phyloP scores from a whole-genome alignment of 2,329 filamentous ascomycete genomes.

The Hypoxylon sp. region DNA sequence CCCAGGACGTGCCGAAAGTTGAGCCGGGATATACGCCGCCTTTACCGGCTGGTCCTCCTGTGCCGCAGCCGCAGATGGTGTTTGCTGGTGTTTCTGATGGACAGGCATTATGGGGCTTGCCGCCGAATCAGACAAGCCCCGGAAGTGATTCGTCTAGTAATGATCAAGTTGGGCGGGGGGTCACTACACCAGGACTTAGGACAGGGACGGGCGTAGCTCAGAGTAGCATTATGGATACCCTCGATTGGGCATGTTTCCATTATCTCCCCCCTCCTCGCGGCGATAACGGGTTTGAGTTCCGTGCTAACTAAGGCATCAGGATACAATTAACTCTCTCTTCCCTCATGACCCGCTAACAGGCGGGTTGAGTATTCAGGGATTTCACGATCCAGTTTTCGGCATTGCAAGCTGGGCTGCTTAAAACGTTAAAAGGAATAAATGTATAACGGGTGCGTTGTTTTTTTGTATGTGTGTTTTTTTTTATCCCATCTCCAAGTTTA shows the following conservation, averaged over 20 bases:
- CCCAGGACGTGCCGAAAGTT: slow-evolving; percentile 28
- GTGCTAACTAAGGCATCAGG: slow-evolving; percentile 46
- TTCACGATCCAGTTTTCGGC: slow-evolving; percentile 56
- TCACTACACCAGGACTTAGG: slow-evolving; percentile 21
- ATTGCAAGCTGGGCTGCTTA: slow-evolving; percentile 52
- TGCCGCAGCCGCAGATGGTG: slow-evolving; percentile 54
- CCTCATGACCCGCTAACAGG: slow-evolving; percentile 59
- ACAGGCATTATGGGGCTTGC: slow-evolving; percentile 63
- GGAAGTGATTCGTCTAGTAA: slow-evolving; percentile 61
- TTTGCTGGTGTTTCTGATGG: slow-evolving; percentile 65
- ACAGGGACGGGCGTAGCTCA: slow-evolving; percentile 33
- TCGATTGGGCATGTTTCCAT: slow-evolving; percentile 74
- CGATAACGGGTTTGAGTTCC: background rate
- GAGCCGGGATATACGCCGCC: slow-evolving; percentile 40
- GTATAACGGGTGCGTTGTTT: slow-evolving; percentile 1
- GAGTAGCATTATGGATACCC: slow-evolving; percentile 64
- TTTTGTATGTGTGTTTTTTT: background rate
- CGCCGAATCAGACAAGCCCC: slow-evolving; percentile 59
- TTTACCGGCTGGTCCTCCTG: slow-evolving; percentile 26
- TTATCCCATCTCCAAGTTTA: slow-evolving; percentile 18
- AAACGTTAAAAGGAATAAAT: background rate
- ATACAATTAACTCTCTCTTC: slow-evolving; percentile 58
- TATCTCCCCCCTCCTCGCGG: background rate
- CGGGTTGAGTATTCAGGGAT: slow-evolving; percentile 58
- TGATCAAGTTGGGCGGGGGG: slow-evolving; percentile 34